Conservation (phyloP, 164 flowering plant species). For the Umbilicus rupestris region DNA sequence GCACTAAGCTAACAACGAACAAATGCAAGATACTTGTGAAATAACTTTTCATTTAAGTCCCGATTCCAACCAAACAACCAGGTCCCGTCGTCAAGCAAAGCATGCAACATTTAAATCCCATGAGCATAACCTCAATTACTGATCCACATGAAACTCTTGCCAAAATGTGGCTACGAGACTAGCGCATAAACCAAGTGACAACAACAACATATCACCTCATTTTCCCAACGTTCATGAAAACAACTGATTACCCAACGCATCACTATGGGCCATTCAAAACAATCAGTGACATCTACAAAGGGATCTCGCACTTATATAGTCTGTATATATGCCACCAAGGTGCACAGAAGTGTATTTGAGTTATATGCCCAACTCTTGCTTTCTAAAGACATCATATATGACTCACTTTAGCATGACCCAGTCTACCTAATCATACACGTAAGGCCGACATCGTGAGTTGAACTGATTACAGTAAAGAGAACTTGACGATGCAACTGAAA, state of each 20-base stretch:
- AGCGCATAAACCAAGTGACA: background rate
- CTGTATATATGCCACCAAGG: background rate
- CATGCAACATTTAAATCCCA: too few relatives aligned
- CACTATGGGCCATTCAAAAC: background rate
- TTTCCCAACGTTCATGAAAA: background rate
- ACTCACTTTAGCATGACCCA: background rate
- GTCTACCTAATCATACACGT: background rate
- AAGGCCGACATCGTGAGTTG: background rate
- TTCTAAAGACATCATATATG: background rate
- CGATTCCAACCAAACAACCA: too few relatives aligned
- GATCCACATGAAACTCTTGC: too few relatives aligned
- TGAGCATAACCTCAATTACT: too few relatives aligned
- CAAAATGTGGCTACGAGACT: too few relatives aligned
- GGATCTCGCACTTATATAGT: background rate
- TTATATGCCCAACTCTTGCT: background rate
- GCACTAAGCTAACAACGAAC: too few relatives aligned
- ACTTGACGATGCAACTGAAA: background rate
- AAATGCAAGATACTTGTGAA: too few relatives aligned
- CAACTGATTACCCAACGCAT: too few relatives aligned
- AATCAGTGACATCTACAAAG: background rate
- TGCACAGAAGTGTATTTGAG: background rate
- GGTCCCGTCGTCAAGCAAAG: too few relatives aligned
- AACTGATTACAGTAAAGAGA: too few relatives aligned
- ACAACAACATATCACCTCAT: background rate
- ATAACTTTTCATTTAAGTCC: too few relatives aligned